A percentile compares a stretch with the other conserved stretches of the same genome.
Conservation (phyloP, 2,329 filamentous ascomycete genomes). For the Calonectria pseudoturangicola region DNA sequence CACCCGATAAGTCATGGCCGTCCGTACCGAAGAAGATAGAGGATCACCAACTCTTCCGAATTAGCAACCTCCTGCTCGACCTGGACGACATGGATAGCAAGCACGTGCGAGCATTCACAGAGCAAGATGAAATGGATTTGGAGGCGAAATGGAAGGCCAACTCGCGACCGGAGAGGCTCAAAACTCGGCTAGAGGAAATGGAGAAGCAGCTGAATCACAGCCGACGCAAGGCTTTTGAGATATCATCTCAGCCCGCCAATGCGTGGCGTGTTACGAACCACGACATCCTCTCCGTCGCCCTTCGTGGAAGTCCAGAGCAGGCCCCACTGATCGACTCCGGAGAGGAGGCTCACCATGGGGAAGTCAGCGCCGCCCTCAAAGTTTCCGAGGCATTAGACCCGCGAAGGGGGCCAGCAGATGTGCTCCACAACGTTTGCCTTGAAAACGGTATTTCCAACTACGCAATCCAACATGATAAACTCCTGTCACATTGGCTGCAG, state of each 20-base stretch:
- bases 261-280: constrained; percentile 64
- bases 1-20: constrained; percentile 45
- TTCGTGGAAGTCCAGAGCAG: constrained; percentile 54
- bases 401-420: constrained; percentile 18
- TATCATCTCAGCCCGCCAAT: constrained; percentile 50
- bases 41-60: constrained; percentile 60
- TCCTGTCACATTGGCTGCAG: constrained; percentile 61
- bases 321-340: constrained; percentile 41
- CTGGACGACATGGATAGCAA: constrained; percentile 69
- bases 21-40: constrained; percentile 37
- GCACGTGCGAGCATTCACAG: constrained; percentile 64
- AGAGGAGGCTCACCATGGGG: constrained; percentile 38
- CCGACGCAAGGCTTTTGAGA: constrained; percentile 52
- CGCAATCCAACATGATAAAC: constrained; percentile 52
- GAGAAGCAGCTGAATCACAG: constrained; percentile 54
- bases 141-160: constrained; percentile 54
- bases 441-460: constrained; percentile 48
- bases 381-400: constrained; percentile 32
- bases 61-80: constrained; percentile 68
- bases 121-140: constrained; percentile 60
- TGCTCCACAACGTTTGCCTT: constrained; percentile 48
- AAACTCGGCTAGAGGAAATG: constrained; percentile 56
- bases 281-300: constrained; percentile 65
- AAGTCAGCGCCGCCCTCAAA: constrained; percentile 26
- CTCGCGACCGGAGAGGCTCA: constrained; percentile 49